phyloP scores from a whole-genome alignment of 2,329 filamentous ascomycete genomes.

The Colletotrichum theobromicola region DNA sequence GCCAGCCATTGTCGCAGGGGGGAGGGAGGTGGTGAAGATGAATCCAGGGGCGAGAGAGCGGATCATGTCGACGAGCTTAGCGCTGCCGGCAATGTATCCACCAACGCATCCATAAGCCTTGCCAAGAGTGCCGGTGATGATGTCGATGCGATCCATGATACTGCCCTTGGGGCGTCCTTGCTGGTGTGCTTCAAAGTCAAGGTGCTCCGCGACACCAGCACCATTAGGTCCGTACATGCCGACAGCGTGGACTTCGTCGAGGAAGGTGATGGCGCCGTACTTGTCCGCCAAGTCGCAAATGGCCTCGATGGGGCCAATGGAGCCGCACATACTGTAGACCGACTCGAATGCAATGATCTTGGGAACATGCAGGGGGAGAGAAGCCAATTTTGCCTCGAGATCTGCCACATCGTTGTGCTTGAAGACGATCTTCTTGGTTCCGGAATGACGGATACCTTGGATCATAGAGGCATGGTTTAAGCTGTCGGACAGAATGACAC shows the following conservation, averaged over 20 bases:
- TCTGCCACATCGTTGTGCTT: slow-evolving; percentile 97
- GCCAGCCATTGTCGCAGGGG: slow-evolving; percentile 95
- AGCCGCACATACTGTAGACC: slow-evolving; percentile 99
- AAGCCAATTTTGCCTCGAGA: slow-evolving; percentile 89
- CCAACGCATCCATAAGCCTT: slow-evolving; percentile 98
- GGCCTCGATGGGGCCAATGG: slow-evolving; percentile 91
- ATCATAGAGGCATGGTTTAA: slow-evolving; percentile 99
- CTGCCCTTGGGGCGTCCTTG: slow-evolving; percentile 79
- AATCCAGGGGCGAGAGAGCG: slow-evolving; percentile 95
- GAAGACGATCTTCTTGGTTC: slow-evolving; percentile 97
- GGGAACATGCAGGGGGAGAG: slow-evolving; percentile 81
- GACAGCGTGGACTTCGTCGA: slow-evolving; percentile 98
- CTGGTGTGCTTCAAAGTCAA: slow-evolving; percentile 88
- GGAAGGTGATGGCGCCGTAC: slow-evolving; percentile 95
- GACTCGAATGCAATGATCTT: slow-evolving; percentile 99
- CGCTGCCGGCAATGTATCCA: slow-evolving; percentile 93
- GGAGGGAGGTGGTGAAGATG: slow-evolving; percentile 97
- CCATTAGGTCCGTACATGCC: slow-evolving; percentile 98
- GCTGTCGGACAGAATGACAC: slow-evolving; percentile 96
- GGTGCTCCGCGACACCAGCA: slow-evolving; percentile 94
- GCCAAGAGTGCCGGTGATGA: slow-evolving; percentile 95
- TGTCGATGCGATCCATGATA: slow-evolving; percentile 94
- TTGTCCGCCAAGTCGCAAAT: slow-evolving; percentile 97
- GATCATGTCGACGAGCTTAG: slow-evolving; percentile 87
- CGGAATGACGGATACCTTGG: slow-evolving; percentile 96